These are phyloP conservation scores for Salix brachista DNA, from an alignment of 345 rosid genomes.

Conservation along the genomic window DNA sequence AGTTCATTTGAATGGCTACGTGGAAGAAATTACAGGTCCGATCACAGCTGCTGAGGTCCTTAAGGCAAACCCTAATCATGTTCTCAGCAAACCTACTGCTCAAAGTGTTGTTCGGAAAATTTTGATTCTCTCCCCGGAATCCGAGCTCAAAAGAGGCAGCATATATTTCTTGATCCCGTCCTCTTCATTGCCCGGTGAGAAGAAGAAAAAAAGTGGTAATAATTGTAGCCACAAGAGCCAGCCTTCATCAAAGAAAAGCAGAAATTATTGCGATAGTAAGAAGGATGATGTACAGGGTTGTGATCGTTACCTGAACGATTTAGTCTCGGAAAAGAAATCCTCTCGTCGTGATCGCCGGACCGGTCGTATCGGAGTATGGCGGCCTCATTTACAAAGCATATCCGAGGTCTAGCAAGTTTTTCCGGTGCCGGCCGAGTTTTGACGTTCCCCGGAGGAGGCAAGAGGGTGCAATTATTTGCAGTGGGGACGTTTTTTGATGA, in stretches of 20 bases:
- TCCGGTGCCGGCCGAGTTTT: constrained; percentile 10
- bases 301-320: constrained; percentile 31
- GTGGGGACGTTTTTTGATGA: constrained; percentile 8
- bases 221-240: not conserved
- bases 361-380: constrained; percentile 53
- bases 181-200: constrained; percentile 46
- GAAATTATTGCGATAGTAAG: not conserved
- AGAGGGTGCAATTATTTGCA: not conserved
- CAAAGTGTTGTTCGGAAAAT: constrained; percentile 73
- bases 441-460: not conserved
- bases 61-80: constrained; percentile 69
- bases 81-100: constrained; percentile 76
- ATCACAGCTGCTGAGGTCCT: constrained; percentile 82
- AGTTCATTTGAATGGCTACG: constrained; percentile 79
- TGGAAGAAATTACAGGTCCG: constrained; percentile 71
- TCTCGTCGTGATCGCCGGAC: constrained; percentile 51
- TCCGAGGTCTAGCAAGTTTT: constrained; percentile 50
- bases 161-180: constrained; percentile 83
- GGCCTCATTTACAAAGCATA: constrained; percentile 73
- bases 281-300: constrained; percentile 3
- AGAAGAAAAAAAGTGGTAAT: constrained; percentile 33
- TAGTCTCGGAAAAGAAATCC: constrained; percentile 33
- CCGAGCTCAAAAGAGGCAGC: constrained; percentile 85
- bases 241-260: constrained; percentile 23
- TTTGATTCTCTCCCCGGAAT: constrained; percentile 70